Base-by-base conservation (phyloP, 1,284 basidiomycete genomes). In the Fereydounia khargensis region DNA sequence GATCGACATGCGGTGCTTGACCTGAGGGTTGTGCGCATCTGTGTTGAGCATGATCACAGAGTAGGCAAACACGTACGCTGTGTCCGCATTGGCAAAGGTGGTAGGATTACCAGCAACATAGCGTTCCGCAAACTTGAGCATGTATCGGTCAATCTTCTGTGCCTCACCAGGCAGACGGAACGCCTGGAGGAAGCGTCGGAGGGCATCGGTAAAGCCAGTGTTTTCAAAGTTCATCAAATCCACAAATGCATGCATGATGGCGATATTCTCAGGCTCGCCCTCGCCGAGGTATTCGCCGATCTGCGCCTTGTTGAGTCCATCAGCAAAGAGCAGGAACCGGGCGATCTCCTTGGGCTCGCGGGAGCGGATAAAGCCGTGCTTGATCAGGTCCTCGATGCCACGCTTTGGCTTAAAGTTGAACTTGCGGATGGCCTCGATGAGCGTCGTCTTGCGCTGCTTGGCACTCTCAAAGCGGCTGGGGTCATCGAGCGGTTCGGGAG, bases 241-340 rank as follows among this genome's bases (percentile, higher is more conserved):
- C 24, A 74, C 73, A 55, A 75, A 75, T 16, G 73, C 72, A 47
- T 75, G 73, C 73, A 75, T 75, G 53, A 67, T 68, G 13, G 64
- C 68, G 36, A 74, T 72, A 61, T 73, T 75, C 34, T 74, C 66
- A 9, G 71, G 48, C 3, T 72, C 73, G 30, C 73, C 73, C 49
- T 75, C 73, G 32, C 95, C 95, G 13, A 99, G 81, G 77, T 95
- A 98, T 80, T 99, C 95, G 47, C 95, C 95, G 59, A 99, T 92
- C 83, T 91, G 88, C 3, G 87, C 83, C 78, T 99, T 99, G 78
- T 85, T 94, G 36, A 99, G 81, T 2, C 94, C 95, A 73, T 98
- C 94, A 6, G 91, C 91, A 28, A 83, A 82, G 23, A 92, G 81
- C 42, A 99, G 78, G 80, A 99, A 98, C 16, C 79, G 79, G 0